Base-by-base conservation (phyloP, 495 filamentous ascomycete genomes). In the Endocarpon pusillum region DNA sequence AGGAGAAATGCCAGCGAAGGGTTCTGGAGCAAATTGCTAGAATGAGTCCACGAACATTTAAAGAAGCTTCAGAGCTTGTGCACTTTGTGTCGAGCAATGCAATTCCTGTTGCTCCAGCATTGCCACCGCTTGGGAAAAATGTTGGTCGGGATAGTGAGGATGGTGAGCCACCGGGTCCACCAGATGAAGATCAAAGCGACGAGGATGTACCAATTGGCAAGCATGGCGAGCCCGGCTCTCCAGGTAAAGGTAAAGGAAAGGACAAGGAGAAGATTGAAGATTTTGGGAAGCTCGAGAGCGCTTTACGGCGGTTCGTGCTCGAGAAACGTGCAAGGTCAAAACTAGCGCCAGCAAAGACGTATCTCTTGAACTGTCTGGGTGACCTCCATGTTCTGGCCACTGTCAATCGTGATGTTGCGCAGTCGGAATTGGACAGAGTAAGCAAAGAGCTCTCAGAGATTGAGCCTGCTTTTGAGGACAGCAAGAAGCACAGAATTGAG, bases 71-170 rank as follows among this genome's bases (percentile, higher is more conserved):
- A 8, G 89, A 97, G 42, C 63, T 97, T 2, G 89, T 97, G 10
- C 89, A 97, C 48, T 97, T 96, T 44, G 91, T 97, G 9, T 96
- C 89, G 6, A 94, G 85, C 41, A 89, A 94, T 48, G 84, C 84
- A 8, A 82, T 96, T 39, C 85, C 85, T 3, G 72, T 77, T 31
- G 63, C 60, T 3, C 70, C 73, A 3, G 64, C 69, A 14, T 61
- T 64, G 22, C 55, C 61, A 18, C n/a, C n/a, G n/a, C 12, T 14
- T 5, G 5, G 12, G 4, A 36, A 25, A 18, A 14, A 21, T 21
- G 46, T 51, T 8, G 51, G 50, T 15, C 49, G 54, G 21, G 61
- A 66, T 34, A 62, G 62, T 11, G 58, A 64, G 42, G 66, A 61
- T 12, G 43, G 47, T 19, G 44, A 44, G 27, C 55, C 53, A 32